Evolutionary conservation across 225 moss, liverwort and hornwort genomes (phyloP).

Genomic region (Pseudoscleropodium purum): DNA sequence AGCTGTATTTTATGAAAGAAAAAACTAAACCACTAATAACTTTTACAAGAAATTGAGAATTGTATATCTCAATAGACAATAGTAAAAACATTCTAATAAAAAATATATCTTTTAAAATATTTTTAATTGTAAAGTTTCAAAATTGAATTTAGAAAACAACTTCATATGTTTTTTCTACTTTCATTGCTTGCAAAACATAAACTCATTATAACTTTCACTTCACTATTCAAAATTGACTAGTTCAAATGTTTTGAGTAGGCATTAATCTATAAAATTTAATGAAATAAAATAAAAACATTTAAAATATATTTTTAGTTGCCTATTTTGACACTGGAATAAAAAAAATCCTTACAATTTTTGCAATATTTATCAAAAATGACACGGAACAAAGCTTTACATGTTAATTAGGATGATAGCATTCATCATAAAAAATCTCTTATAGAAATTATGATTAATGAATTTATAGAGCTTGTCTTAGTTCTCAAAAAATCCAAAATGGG

Average conservation of each 20-base stretch:
- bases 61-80: not conserved
- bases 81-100: not conserved
- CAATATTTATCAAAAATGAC: not conserved
- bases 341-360: not conserved
- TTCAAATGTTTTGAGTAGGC: not conserved
- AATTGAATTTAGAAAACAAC: not conserved
- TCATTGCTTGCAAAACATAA: fast-evolving
- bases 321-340: not conserved
- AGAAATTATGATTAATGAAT: not conserved
- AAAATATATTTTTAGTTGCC: not conserved
- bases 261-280: not conserved
- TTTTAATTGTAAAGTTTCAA: too few relatives aligned
- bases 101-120: too few relatives aligned
- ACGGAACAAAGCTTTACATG: not conserved
- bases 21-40: not conserved
- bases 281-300: too few relatives aligned
- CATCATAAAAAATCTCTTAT: not conserved
- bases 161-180: not conserved
- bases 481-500: not conserved
- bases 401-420: not conserved
- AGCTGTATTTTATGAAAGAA: not conserved
- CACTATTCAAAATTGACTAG: not conserved
- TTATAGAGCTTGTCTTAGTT: not conserved
- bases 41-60: not conserved
- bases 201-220: not conserved